Evolutionary conservation across 192 early-diverging fungal genomes (phyloP).

Genomic region (Coemansia sp.): DNA sequence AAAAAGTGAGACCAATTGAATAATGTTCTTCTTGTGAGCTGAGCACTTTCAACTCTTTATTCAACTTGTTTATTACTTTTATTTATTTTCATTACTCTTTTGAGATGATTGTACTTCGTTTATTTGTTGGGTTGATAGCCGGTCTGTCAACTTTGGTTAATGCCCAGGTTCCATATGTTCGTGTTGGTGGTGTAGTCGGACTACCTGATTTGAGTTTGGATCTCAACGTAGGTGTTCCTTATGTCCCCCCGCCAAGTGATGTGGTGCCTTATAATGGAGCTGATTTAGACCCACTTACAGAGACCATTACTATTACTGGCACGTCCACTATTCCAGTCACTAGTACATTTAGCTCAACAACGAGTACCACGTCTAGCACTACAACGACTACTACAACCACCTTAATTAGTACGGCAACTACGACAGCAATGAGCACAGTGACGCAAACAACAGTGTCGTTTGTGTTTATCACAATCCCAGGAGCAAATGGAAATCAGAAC

Average conservation of each 20-base stretch:
- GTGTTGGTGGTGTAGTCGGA: not conserved
- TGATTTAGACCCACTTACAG: not conserved
- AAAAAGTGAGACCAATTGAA: not conserved
- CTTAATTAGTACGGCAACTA: not conserved
- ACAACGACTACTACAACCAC: not conserved
- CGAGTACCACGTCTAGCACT: not conserved
- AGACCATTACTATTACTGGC: not conserved
- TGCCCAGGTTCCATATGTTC: not conserved
- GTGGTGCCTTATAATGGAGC: not conserved
- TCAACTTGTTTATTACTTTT: not conserved
- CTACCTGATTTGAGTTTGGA: not conserved
- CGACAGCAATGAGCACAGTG: not conserved
- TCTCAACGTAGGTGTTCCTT: not conserved
- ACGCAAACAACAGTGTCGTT: not conserved
- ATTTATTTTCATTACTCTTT: not conserved
- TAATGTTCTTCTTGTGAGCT: not conserved
- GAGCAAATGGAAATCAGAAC: not conserved
- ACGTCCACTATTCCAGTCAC: not conserved
- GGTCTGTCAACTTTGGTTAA: slow-evolving; percentile 22
- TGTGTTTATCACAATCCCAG: not conserved
- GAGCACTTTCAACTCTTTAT: not conserved
- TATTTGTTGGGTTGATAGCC: slow-evolving; percentile 18
- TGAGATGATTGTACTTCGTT: slow-evolving; percentile 4
- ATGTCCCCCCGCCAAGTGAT: not conserved
- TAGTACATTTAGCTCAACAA: not conserved